Evolutionary conservation across 352 stramenopile species (phyloP).

Genomic region (Pythium chondricola): DNA sequence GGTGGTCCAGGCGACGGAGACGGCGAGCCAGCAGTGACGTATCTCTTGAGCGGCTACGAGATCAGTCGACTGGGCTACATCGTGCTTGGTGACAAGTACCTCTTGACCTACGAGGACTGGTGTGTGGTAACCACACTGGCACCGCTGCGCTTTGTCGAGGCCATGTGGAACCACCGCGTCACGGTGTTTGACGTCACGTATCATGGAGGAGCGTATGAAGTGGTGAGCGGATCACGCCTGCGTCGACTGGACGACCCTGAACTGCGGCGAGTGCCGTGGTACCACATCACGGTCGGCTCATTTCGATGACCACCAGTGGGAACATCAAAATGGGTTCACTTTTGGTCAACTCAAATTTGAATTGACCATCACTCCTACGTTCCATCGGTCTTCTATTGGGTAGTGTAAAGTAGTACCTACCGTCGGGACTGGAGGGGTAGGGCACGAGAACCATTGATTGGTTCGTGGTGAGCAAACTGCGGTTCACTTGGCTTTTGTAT

Average conservation of each 20-base stretch:
- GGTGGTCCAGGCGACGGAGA: too few relatives aligned
- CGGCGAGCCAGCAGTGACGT: too few relatives aligned
- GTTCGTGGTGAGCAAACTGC: constrained; percentile 40
- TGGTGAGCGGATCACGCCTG: neutral
- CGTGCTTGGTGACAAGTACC: constrained; percentile 13
- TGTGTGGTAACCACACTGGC: constrained; percentile 15
- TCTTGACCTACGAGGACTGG: constrained; percentile 21
- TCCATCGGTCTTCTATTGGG: neutral
- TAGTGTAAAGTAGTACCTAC: neutral
- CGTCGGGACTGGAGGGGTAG: constrained; percentile 11
- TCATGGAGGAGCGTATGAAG: neutral
- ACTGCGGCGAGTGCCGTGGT: neutral
- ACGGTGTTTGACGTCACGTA: constrained; percentile 13
- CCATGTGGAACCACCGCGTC: constrained; percentile 19
- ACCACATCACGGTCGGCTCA: constrained; percentile 4
- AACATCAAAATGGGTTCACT: too few relatives aligned
- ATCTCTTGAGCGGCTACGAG: constrained; percentile 13
- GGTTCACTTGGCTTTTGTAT: constrained; percentile 68
- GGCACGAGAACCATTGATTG: constrained; percentile 40
- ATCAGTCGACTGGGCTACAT: constrained; percentile 14
- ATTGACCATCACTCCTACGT: too few relatives aligned
- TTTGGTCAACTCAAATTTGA: neutral
- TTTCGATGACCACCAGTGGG: constrained; percentile 10
- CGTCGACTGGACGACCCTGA: constrained; percentile 1
- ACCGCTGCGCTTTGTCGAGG: constrained; percentile 10